Base-by-base conservation (phyloP, 2,329 filamentous ascomycete species). In the Monascus ruber region DNA sequence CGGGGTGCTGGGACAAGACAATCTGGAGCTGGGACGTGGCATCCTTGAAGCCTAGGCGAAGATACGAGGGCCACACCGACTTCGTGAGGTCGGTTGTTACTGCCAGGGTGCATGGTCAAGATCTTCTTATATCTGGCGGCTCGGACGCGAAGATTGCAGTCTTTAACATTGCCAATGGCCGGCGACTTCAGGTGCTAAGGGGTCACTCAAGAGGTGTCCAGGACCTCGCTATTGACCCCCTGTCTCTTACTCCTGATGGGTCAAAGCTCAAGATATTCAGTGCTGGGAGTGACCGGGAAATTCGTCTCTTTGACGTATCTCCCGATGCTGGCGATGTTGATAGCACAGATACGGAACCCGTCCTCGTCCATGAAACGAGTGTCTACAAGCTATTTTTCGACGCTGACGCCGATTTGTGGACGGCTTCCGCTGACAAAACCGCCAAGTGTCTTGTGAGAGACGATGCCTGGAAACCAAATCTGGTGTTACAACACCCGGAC, bases 1-100 rank as follows among this genome's bases (percentile, higher is more conserved):
- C 86, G 24, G 89, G 88, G 28, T 91, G 81, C 42, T 98, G 91
- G 91, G 89, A 98, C 65, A 94, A 94, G 65, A 74, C 77, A 17
- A 74, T 96, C 42, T 94, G 87, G 80, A 83, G 82, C 27, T 95
- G 86, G 83, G 73, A 84, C 51, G 66, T 81, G 27, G 66, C 71
- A 11, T 76, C 76, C 3, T 70, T 68, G 33, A 59, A 68, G 26
- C 63, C 68, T 1, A 69, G 67, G n/a, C 72, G 67, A 44, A 79
- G 71, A 46, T 87, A 80, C 49, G 73, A 74, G 42, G 87, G 86
- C 4, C 89, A 96, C 60, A 71, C 75, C 1, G 91, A 98, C 64
- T 98, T 98, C 56, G 83, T 98, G 52, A 95, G 95, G 64, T 72
- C 83, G 4, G 66, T 96, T 3, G 64, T 83, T 9, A 78, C 74